Conservation (phyloP, 257 asterid species). For the Fraxinus quadrangulata region DNA sequence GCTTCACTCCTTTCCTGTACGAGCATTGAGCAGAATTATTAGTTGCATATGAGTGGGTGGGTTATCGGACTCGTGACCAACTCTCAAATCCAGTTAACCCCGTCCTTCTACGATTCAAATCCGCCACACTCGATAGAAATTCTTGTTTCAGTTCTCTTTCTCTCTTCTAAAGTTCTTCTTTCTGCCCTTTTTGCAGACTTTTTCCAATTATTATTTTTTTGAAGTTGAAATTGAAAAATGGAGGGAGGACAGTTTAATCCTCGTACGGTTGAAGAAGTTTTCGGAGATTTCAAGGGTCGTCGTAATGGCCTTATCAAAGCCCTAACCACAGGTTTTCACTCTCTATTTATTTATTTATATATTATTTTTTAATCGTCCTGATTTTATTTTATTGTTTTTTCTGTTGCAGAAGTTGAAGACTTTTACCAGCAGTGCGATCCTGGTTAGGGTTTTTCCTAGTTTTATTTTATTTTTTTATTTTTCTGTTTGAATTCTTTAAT, state of each 20-base stretch:
- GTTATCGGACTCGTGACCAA: conserved; percentile 27
- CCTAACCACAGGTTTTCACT: conserved; percentile 44
- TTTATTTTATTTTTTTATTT: not conserved
- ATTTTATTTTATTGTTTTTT: not conserved
- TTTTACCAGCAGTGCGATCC: conserved; percentile 52
- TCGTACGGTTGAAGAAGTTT: conserved; percentile 46
- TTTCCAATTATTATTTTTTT: not conserved
- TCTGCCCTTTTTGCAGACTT: not conserved
- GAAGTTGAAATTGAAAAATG: conserved; percentile 6
- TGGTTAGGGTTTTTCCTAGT: conserved; percentile 26
- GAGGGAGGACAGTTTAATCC: conserved; percentile 38
- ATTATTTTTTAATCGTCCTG: not conserved
- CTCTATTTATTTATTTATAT: not conserved
- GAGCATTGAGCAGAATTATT: too few species aligned
- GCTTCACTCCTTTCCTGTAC: too few species aligned
- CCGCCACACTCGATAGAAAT: conserved; percentile 20
- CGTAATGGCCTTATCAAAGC: conserved; percentile 46
- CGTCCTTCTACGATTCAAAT: conserved; percentile 26
- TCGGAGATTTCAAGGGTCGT: conserved; percentile 49
- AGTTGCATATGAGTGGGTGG: not conserved
- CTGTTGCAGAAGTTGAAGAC: conserved; percentile 43
- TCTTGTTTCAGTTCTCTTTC: not conserved
- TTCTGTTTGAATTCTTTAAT: not conserved
- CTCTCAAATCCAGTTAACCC: conserved; percentile 36
- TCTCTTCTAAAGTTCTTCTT: not conserved